Evolutionary conservation across 2,329 filamentous ascomycete genomes (phyloP), one percentile per base, ranked within the genome.

Genomic region (Aspergillus sp.): DNA sequence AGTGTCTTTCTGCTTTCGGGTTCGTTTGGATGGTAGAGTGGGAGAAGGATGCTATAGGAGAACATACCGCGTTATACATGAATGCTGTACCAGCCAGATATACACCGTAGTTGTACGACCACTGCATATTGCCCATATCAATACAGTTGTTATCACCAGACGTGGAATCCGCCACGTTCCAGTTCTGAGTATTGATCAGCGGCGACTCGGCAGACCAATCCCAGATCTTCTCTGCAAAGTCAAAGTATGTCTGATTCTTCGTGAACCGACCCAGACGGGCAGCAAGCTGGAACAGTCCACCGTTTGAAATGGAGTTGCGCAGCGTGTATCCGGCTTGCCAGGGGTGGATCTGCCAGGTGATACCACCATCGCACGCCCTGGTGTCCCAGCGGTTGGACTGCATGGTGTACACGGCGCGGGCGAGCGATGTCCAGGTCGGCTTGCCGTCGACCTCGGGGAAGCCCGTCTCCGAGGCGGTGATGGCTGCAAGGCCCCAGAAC

Each of bases 281-380:
- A 15, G 79, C 79, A 13, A 85, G 77, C 65, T 84, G 81, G 74
- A 85, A 84, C 61, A 85, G 82, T 25, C 77, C 82, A 15, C 83
- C 83, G 65, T 85, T 85, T 15, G 80, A 82, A 64, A 85, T 81
- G 47, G 80, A 78, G 68, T 85, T 85, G 64, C 85, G 84, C 70
- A 84, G 84, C 62, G 79, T 76, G 68, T 80, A 85, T 6, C 91
- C 91, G 62, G 83, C 85, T 77, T 92, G 92, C 79, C 88, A 90
- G 23, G 85, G 82, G 77, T 89, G 92, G 63, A 94, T 89, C 78
- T 95, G 91, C 92, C 92, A 95, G 64, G 89, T 86, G 65, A 96
- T 77, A n/a, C 92, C 92, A 57, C 92, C 91, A 59, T 79, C 80
- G 76, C 91, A 95, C 1, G 79, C 80, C 0, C 77, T 69, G 9